phyloP scores from a whole-genome alignment of 257 asterid species.

The Osmanthus fragrans region DNA sequence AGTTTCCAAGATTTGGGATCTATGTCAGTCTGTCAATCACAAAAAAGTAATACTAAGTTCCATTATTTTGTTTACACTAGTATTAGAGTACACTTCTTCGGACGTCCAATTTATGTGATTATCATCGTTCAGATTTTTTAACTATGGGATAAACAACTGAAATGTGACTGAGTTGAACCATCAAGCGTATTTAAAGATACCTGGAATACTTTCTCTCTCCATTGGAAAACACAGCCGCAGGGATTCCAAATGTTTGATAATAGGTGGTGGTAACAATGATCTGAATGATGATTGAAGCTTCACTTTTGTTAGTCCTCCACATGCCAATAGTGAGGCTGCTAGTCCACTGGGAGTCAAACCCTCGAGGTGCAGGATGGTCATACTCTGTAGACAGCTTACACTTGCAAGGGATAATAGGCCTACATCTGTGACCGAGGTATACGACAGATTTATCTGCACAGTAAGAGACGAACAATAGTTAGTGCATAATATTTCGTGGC shows the following conservation, averaged over 20 bases:
- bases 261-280: constrained; percentile 50
- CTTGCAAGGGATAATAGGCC: constrained; percentile 78
- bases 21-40: constrained; percentile 58
- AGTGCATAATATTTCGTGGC: background rate
- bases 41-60: background rate
- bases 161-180: background rate
- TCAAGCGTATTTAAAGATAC: constrained; percentile 26
- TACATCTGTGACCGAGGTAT: constrained; percentile 71
- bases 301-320: constrained; percentile 79
- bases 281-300: constrained; percentile 72
- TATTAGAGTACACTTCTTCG: background rate
- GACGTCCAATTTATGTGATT: background rate
- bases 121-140: background rate
- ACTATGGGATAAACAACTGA: too few species aligned
- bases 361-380: constrained; percentile 60
- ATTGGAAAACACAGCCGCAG: constrained; percentile 76
- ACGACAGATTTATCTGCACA: constrained; percentile 75
- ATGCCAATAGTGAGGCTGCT: constrained; percentile 68
- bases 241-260: constrained; percentile 66
- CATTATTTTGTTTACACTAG: background rate
- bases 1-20: constrained; percentile 80
- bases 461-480: background rate
- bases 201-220: constrained; percentile 77
- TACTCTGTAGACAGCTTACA: constrained; percentile 73
- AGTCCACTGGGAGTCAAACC: constrained; percentile 71